These are phyloP conservation scores for Arthroderma sp. DNA, from an alignment of 2,329 filamentous ascomycete genomes.

Conservation along the genomic window DNA sequence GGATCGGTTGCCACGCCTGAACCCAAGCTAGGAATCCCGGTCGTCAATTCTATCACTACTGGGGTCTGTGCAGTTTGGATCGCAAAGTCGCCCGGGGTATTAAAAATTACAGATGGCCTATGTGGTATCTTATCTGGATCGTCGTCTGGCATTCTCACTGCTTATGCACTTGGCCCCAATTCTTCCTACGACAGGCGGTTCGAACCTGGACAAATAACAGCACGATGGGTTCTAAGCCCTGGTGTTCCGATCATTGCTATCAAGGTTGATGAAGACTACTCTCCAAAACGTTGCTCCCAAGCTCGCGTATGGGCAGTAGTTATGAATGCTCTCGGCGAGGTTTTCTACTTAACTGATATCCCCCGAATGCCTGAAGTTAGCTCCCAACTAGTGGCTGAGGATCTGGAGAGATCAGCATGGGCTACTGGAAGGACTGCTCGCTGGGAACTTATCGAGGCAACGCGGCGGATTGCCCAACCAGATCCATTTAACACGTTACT, in stretches of 20 bases:
- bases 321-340: slow-evolving; percentile 85
- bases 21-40: slow-evolving; percentile 61
- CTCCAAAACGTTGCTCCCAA: slow-evolving; percentile 51
- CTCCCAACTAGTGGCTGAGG: slow-evolving; percentile 34
- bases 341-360: slow-evolving; percentile 68
- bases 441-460: slow-evolving; percentile 71
- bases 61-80: slow-evolving; percentile 76
- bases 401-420: slow-evolving; percentile 60
- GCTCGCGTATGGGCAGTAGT: slow-evolving; percentile 78
- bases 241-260: slow-evolving; percentile 84
- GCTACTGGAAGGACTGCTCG: slow-evolving; percentile 60
- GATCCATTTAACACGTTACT: slow-evolving; percentile 60
- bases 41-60: slow-evolving; percentile 55
- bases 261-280: slow-evolving; percentile 72
- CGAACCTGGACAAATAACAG: slow-evolving; percentile 64
- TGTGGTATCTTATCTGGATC: slow-evolving; percentile 75
- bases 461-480: slow-evolving; percentile 55
- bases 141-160: slow-evolving; percentile 66
- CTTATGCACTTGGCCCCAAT: slow-evolving; percentile 60
- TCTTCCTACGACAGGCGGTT: slow-evolving; percentile 49
- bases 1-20: slow-evolving; percentile 47
- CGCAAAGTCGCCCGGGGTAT: slow-evolving; percentile 63
- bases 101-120: slow-evolving; percentile 59
- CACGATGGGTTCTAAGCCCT: slow-evolving; percentile 79
- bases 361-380: slow-evolving; percentile 44